Conservation (phyloP, 371 early-diverging fungal species). For the Mucor indicus region DNA sequence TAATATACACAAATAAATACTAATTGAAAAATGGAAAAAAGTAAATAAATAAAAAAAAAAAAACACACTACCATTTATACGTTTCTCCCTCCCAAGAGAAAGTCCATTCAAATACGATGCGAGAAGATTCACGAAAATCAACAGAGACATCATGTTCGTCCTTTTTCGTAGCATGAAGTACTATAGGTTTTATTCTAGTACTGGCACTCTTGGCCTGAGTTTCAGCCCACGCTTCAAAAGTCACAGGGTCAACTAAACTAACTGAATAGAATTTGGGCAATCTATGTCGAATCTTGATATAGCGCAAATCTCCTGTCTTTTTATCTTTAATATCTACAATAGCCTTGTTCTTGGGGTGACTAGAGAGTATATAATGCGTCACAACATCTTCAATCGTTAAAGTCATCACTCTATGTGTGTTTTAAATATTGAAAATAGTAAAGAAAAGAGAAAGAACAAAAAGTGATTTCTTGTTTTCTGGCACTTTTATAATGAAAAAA, state of each 20-base stretch:
- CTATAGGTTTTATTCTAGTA: slow-evolving; percentile 27
- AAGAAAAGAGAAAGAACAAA: slow-evolving; percentile 3
- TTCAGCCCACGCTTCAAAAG: slow-evolving; percentile 39
- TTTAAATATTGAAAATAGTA: too few species aligned
- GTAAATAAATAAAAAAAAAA: too few species aligned
- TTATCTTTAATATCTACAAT: slow-evolving; percentile 40
- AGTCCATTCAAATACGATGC: slow-evolving; percentile 42
- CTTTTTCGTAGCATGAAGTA: slow-evolving; percentile 19
- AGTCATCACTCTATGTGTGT: too few species aligned
- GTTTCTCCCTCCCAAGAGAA: slow-evolving; percentile 45
- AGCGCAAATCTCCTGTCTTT: slow-evolving; percentile 30
- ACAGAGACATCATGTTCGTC: slow-evolving; percentile 12
- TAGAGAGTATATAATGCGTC: slow-evolving; percentile 33
- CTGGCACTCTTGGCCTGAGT: slow-evolving; percentile 30
- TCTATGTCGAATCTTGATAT: slow-evolving; percentile 43
- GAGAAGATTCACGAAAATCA: slow-evolving; percentile 26
- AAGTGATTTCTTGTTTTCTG: too few species aligned
- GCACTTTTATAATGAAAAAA: too few species aligned
- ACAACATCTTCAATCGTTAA: slow-evolving; percentile 26
- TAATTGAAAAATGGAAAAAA: too few species aligned
- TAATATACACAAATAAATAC: too few species aligned
- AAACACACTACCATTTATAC: slow-evolving; percentile 46
- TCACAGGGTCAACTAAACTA: slow-evolving; percentile 40
- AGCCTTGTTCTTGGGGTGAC: slow-evolving; percentile 34
- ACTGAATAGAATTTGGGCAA: slow-evolving; percentile 42